Percentiles rank a stretch among this genome's conserved stretches.
These are phyloP conservation scores for Fraxinus anomala DNA, from an alignment of 257 asterid species.

Conservation along the genomic window DNA sequence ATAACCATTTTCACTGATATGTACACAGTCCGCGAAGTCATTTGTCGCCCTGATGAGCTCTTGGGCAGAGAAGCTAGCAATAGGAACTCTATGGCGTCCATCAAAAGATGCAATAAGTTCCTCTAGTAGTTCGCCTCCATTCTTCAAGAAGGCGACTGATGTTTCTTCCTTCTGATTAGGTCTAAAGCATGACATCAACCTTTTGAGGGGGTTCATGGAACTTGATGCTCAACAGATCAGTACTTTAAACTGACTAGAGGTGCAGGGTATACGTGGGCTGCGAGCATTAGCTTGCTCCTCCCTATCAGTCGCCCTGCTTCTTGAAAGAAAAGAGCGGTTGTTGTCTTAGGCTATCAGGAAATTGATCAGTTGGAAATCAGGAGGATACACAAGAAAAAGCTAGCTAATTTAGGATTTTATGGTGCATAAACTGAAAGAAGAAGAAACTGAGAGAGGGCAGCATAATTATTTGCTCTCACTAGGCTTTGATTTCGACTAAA, in stretches of 20 bases:
- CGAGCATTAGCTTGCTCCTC: too few relatives aligned
- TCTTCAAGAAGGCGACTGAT: constrained; percentile 6
- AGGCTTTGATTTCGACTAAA: too few relatives aligned
- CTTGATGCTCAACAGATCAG: neutral
- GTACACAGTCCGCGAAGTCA: neutral
- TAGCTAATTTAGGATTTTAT: too few relatives aligned
- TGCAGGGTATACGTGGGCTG: too few relatives aligned
- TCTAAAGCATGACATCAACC: neutral
- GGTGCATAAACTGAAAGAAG: too few relatives aligned
- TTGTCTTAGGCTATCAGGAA: neutral
- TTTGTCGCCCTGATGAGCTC: constrained; percentile 22
- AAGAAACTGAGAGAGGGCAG: too few relatives aligned
- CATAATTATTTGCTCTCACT: too few relatives aligned
- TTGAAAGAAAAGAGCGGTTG: too few relatives aligned
- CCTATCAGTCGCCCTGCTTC: too few relatives aligned
- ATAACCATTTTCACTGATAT: neutral
- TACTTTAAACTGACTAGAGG: too few relatives aligned
- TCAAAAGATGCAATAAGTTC: constrained; percentile 14
- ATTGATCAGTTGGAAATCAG: neutral
- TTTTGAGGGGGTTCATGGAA: neutral
- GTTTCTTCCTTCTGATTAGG: constrained; percentile 2
- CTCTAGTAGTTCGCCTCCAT: constrained; percentile 12
- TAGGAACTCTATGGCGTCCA: constrained; percentile 17
- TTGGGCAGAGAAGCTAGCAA: constrained; percentile 14
- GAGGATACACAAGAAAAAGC: too few relatives aligned